Conservation (phyloP, 768 basidiomycete genomes). For the Termitomyces sp. region DNA sequence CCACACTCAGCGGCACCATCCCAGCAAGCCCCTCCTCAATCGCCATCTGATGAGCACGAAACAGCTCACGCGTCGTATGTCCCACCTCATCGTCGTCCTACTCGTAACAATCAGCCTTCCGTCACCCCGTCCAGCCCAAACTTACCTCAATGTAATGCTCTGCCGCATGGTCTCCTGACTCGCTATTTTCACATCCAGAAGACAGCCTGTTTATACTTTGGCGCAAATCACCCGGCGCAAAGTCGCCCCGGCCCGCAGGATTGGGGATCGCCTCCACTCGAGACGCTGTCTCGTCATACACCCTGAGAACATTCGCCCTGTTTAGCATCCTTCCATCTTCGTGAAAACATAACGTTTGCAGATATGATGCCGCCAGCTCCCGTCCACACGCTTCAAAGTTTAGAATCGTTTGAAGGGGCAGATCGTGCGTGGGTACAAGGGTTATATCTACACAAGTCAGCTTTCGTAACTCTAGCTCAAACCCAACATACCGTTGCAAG, state of each 20-base stretch:
- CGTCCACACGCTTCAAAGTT: constrained; percentile 59
- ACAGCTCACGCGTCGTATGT: constrained; percentile 36
- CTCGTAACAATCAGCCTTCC: neutral
- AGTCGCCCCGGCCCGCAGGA: constrained; percentile 13
- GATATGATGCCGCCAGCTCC: constrained; percentile 58
- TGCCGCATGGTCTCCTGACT: too few species aligned
- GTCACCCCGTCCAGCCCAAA: neutral
- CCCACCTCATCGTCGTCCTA: constrained; percentile 56
- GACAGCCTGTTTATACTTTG: constrained; percentile 51
- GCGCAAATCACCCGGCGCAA: constrained; percentile 57
- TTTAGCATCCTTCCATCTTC: constrained; percentile 47
- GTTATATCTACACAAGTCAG: constrained; percentile 51
- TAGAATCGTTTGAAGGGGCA: constrained; percentile 76
- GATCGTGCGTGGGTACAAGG: constrained; percentile 64
- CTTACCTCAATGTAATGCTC: too few species aligned
- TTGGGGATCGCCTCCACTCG: constrained; percentile 22
- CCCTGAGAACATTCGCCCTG: constrained; percentile 35
- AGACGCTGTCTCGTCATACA: constrained; percentile 38
- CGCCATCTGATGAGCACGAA: constrained; percentile 38
- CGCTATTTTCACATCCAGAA: constrained; percentile 4
- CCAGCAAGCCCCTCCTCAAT: constrained; percentile 46
- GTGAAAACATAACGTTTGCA: constrained; percentile 56
- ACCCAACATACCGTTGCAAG: constrained; percentile 76
- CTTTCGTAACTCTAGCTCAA: neutral
- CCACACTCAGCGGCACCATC: constrained; percentile 38